These are phyloP conservation scores for Sugiyamaella paludigena DNA, from an alignment of 1,139 yeast genomes.

Conservation along the genomic window DNA sequence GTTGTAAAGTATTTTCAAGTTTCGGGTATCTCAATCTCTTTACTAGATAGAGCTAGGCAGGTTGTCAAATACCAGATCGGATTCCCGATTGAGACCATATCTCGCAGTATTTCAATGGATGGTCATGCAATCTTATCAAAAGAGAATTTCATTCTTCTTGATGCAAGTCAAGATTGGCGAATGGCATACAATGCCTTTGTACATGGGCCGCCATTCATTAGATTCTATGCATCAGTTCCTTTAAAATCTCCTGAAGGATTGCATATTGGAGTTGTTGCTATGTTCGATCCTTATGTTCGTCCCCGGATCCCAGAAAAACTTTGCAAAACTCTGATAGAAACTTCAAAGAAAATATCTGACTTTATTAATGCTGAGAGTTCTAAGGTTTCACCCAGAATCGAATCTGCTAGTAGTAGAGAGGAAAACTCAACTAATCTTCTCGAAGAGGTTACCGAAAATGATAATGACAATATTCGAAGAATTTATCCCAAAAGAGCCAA, in stretches of 20 bases:
- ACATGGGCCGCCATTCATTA: constrained; percentile 55
- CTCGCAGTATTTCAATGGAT: constrained; percentile 59
- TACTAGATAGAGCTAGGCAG: constrained; percentile 51
- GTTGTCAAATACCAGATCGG: constrained; percentile 48
- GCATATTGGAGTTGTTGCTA: constrained; percentile 58
- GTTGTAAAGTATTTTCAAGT: constrained; percentile 39
- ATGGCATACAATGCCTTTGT: constrained; percentile 59
- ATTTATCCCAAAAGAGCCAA: neutral
- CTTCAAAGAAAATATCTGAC: constrained; percentile 47
- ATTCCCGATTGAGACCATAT: constrained; percentile 40
- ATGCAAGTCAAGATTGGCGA: constrained; percentile 69
- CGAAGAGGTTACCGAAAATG: neutral
- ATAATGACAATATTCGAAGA: neutral
- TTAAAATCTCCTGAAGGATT: constrained; percentile 43
- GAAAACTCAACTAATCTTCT: neutral
- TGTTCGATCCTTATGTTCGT: constrained; percentile 54
- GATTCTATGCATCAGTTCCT: constrained; percentile 65
- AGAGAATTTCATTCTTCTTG: constrained; percentile 52
- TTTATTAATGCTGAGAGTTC: constrained; percentile 38
- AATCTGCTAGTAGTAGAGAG: constrained; percentile 16
- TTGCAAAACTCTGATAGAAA: constrained; percentile 39
- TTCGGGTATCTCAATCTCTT: constrained; percentile 56
- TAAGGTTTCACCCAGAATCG: constrained; percentile 20
- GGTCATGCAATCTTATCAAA: constrained; percentile 63
- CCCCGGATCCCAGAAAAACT: constrained; percentile 40